Evolutionary conservation across 1,139 yeast genomes (phyloP).

Genomic region (Blastobotrys indianensis): DNA sequence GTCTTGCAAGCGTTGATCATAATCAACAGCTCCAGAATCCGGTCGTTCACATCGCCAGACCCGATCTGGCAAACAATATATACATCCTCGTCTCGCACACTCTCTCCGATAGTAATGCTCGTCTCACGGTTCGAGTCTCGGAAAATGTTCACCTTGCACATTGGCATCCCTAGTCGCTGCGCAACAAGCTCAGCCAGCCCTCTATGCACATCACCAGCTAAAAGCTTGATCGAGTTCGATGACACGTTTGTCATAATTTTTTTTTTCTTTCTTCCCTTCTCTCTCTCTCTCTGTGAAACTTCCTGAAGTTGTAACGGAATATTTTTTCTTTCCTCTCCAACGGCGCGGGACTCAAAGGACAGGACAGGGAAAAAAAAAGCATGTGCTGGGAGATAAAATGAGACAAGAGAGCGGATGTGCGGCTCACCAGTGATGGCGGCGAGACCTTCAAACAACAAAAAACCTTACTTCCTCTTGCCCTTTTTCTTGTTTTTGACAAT

Average conservation of each 20-base stretch:
- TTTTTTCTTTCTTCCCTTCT: no score
- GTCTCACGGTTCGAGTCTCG: slow-evolving; percentile 67
- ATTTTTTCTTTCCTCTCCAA: background rate
- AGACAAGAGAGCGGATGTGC: background rate
- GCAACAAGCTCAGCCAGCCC: slow-evolving; percentile 85
- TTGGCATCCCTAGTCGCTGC: slow-evolving; percentile 40
- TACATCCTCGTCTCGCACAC: slow-evolving; percentile 93
- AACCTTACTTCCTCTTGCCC: slow-evolving; percentile 10
- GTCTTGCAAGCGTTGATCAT: slow-evolving; percentile 95
- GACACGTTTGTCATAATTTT: slow-evolving; percentile 22
- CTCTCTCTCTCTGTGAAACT: no score
- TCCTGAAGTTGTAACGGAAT: background rate
- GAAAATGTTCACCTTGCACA: slow-evolving; percentile 40
- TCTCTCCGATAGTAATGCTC: slow-evolving; percentile 86
- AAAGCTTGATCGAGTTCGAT: slow-evolving; percentile 74
- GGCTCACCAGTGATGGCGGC: no score
- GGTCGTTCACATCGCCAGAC: slow-evolving; percentile 82
- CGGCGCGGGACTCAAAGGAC: background rate
- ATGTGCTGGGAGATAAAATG: background rate
- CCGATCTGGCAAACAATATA: slow-evolving; percentile 87
- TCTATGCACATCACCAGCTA: slow-evolving; percentile 85
- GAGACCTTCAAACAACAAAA: background rate
- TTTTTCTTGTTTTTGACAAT: slow-evolving; percentile 31
- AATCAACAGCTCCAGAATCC: slow-evolving; percentile 77
- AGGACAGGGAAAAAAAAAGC: background rate